Evolutionary conservation across 2,329 filamentous ascomycete species (phyloP).

Genomic region (Ophiostoma angusticollis): DNA sequence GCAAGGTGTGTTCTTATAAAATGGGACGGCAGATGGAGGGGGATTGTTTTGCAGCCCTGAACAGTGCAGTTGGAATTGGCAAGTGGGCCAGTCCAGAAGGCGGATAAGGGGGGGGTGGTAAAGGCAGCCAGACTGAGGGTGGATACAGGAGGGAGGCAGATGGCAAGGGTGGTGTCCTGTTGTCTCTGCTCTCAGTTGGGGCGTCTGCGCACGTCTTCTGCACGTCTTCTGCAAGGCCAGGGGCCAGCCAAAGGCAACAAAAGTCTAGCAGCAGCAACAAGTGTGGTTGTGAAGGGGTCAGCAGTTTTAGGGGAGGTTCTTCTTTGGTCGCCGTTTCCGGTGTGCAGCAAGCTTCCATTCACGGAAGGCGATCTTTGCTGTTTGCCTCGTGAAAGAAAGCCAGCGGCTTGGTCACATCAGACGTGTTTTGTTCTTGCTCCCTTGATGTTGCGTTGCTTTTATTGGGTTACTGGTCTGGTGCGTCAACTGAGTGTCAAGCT

Average conservation of each 20-base stretch:
- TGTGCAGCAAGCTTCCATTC: too few relatives aligned
- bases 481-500: not conserved
- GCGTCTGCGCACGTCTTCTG: too few relatives aligned
- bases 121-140: constrained; percentile 5
- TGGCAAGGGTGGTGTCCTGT: constrained; percentile 3
- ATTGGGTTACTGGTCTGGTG: not conserved
- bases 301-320: constrained; percentile 14
- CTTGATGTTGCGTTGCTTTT: too few relatives aligned
- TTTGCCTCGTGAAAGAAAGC: too few relatives aligned
- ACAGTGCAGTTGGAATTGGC: constrained; percentile 27
- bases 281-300: too few relatives aligned
- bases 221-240: constrained; percentile 8
- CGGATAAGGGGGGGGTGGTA: constrained; percentile 18
- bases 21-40: constrained; percentile 36
- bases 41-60: constrained; percentile 34
- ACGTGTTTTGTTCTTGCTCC: too few relatives aligned
- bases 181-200: too few relatives aligned
- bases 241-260: not conserved
- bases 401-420: too few relatives aligned
- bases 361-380: too few relatives aligned
- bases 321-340: constrained; percentile 3
- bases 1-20: constrained; percentile 34
- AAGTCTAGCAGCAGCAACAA: not conserved
- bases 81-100: constrained; percentile 13
- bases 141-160: constrained; percentile 5